Evolutionary conservation across 1,139 yeast species (phyloP), one percentile per base, ranked within the genome.

Genomic region (Lipomyces yarrowii): DNA sequence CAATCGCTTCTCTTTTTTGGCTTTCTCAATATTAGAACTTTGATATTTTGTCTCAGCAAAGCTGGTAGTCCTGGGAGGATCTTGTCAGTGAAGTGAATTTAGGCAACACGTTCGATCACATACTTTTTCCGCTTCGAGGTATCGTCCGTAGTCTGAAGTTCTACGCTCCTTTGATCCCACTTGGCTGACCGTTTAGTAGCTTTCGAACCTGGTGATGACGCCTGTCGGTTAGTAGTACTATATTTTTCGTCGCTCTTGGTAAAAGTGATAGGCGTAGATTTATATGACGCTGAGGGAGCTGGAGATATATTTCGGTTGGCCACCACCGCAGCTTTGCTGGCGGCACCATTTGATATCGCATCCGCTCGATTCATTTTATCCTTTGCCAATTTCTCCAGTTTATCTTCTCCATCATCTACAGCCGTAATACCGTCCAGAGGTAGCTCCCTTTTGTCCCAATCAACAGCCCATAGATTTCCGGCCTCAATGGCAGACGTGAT

Each of bases 401-500:
- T 13, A n/a, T 68, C 68, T 56, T 33, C 73, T 68, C 30, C 71
- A 62, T 10, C 64, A 58, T n/a, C 63, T 23, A 6, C 60, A 62
- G 23, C 56, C 59, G 21, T 72, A 73, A 53, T 88, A 73, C 23
- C 39, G 46, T 37, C 59, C 1, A 86, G 74, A 0, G 94, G 93
- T 1, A 89, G 71, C 39, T 78, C 77, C 74, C 86, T 89, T 10
- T 69, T 72, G 10, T 74, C 74, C 96, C 96, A 90, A 72, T 88
- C 84, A 69, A 86, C 87, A 0, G 77, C 73, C 80, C 84, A 82
- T 3, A 89, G 74, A 56, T 80, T 80, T 18, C 80, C 78, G 55
- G 79, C 76, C 3, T 77, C 77, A 57, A 84, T 81, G 0, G 93
- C 92, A 64, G 75, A 72, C 61, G 85, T 81, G 37, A 87, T 81